Evolutionary conservation across 345 rosid species (phyloP), one percentile per base, ranked within the genome.

Genomic region (Citrus inodora): DNA sequence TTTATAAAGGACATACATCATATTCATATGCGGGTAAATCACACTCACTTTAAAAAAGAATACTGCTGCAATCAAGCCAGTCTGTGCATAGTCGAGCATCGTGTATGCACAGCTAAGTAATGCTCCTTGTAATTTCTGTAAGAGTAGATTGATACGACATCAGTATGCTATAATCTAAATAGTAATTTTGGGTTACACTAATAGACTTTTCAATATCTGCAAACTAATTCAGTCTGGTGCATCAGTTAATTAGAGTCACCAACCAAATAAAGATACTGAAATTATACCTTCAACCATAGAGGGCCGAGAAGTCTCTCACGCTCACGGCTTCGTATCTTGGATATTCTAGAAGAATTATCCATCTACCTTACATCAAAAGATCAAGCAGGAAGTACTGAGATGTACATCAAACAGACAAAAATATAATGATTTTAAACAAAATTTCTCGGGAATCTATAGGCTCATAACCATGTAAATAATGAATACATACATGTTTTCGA

Each of bases 261-360:
- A 37, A 55, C 22, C 19, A 51, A 71, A 71, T 38, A 37, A n/a
- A 81, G 55, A 33, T 48, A 48, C 53, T 56, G 63, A 68, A 40
- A 78, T 27, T 28, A 75, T 86, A 94, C 99, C 94, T 92, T 92
- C 84, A 96, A 79, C 99, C 99, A 94, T 53, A 95, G 90, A 82
- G 98, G 99, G 70, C 98, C 99, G 9, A 87, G 94, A 59, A 96
- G 95, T 79, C 99, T 93, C 83, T 93, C 95, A 30, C 98, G 95
- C 78, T 96, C 99, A 65, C 86, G 88, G 76, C 79, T 94, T 77
- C 98, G 82, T 78, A 96, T 96, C 89, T 94, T 96, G 66, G 98
- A 90, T 85, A 96, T 92, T 89, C 98, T 93, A 74, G 99, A 94
- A 73, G 98, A 90, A 79, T 92, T 92, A 81, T 96, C 98, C 98